These are phyloP conservation scores for Arabis alpina DNA, from an alignment of 345 rosid species.

Conservation along the genomic window DNA sequence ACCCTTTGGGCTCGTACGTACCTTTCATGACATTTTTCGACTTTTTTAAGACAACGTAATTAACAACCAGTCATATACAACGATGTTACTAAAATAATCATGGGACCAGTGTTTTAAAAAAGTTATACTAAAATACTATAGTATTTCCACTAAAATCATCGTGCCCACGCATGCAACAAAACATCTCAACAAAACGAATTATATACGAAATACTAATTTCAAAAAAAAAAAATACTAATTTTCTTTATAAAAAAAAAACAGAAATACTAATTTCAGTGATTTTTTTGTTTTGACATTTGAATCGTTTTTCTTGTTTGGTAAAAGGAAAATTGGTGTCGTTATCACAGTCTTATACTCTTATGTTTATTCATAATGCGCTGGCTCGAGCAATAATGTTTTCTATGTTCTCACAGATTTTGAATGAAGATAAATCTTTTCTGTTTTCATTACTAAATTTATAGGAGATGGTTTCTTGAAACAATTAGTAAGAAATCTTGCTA, in stretches of 20 bases:
- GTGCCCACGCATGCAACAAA: too few relatives aligned
- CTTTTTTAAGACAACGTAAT: too few relatives aligned
- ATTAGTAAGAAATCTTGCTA: background rate
- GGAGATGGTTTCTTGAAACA: conserved; percentile 34
- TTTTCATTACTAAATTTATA: background rate
- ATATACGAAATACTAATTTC: background rate
- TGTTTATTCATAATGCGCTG: background rate
- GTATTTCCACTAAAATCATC: too few relatives aligned
- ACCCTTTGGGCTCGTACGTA: too few relatives aligned
- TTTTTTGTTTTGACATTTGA: background rate
- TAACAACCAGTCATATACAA: too few relatives aligned
- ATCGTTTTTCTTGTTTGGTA: background rate
- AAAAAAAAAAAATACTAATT: too few relatives aligned
- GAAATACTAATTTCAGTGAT: background rate
- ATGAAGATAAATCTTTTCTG: too few relatives aligned
- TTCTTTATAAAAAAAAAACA: too few relatives aligned
- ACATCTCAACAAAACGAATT: background rate
- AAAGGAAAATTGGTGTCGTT: background rate
- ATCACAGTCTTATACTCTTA: background rate
- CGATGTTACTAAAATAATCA: too few relatives aligned
- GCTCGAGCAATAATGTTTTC: conserved; percentile 9
- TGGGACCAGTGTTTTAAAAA: too few relatives aligned
- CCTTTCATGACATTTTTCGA: too few relatives aligned
- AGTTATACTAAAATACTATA: too few relatives aligned
- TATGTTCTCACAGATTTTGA: conserved; percentile 3